Evolutionary conservation across 768 basidiomycete species (phyloP).

Genomic region (Clavulina sp.): DNA sequence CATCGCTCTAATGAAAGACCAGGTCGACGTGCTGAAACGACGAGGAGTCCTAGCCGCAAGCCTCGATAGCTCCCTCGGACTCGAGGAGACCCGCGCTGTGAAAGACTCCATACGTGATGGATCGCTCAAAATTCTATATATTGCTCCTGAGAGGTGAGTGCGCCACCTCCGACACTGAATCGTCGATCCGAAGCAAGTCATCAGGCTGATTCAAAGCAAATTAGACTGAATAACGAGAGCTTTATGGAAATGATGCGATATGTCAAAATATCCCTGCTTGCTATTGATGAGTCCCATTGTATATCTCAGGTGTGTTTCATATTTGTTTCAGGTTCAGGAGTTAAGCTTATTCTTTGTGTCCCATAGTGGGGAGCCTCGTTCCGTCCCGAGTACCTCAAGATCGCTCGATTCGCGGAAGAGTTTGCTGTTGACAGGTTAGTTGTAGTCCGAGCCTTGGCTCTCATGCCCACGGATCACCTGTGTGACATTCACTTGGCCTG

Average conservation of each 20-base stretch:
- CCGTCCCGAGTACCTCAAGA: constrained; percentile 18
- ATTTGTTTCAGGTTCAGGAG: neutral
- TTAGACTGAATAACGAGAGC: constrained; percentile 28
- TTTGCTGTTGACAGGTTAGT: constrained; percentile 23
- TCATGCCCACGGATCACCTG: neutral
- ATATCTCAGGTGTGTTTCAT: constrained; percentile 25
- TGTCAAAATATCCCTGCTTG: constrained; percentile 28
- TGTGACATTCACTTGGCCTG: neutral
- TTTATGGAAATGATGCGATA: constrained; percentile 28
- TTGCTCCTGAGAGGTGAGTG: constrained; percentile 27
- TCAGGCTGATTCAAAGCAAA: neutral
- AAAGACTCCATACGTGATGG: constrained; percentile 23
- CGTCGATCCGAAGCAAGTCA: neutral
- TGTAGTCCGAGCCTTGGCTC: too few relatives aligned
- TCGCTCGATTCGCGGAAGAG: constrained; percentile 31
- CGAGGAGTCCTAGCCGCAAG: constrained; percentile 24
- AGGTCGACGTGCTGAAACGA: constrained; percentile 21
- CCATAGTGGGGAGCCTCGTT: neutral
- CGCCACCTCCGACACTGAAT: neutral
- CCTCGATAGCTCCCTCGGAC: constrained; percentile 24
- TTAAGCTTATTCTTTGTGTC: neutral
- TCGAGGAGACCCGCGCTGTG: constrained; percentile 20
- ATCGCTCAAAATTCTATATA: constrained; percentile 30
- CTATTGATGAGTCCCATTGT: constrained; percentile 35
- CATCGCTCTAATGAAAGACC: constrained; percentile 19